phyloP scores from a whole-genome alignment of 331 rosid species.

The Pyrus hybrid region DNA sequence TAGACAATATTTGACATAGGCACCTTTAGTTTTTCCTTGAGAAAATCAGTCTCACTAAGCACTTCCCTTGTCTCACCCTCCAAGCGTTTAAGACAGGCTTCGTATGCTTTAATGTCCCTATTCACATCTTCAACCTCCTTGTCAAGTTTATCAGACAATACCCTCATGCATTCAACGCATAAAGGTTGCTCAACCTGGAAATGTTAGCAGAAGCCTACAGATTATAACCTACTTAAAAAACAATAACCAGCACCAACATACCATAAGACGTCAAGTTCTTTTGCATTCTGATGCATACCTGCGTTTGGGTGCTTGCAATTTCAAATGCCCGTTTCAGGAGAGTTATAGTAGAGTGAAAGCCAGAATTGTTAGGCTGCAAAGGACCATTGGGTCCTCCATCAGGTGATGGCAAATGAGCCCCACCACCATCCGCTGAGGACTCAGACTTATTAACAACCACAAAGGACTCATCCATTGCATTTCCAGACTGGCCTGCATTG shows the following conservation, averaged over 20 bases:
- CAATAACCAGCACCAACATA: not conserved
- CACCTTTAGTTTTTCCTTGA: conserved; percentile 93
- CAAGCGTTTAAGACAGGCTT: conserved; percentile 78
- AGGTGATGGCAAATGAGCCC: conserved; percentile 32
- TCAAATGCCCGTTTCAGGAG: conserved; percentile 84
- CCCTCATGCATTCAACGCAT: conserved; percentile 95
- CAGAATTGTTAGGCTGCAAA: conserved; percentile 66
- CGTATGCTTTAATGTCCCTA: conserved; percentile 82
- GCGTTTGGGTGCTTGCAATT: conserved; percentile 88
- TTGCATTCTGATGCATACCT: conserved; percentile 30
- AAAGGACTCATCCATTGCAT: conserved; percentile 88
- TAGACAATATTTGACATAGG: not conserved
- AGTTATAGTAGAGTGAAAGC: conserved; percentile 67
- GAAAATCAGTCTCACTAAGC: conserved; percentile 88
- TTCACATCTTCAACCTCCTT: conserved; percentile 90
- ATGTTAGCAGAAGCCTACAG: conserved; percentile 9
- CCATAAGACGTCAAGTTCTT: not conserved
- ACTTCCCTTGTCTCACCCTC: conserved; percentile 78
- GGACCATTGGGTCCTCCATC: conserved; percentile 52
- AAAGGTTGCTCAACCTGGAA: conserved; percentile 92
- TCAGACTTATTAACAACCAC: conserved; percentile 87
- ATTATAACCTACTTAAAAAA: not conserved
- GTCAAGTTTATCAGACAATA: conserved; percentile 86
- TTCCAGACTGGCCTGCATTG: conserved; percentile 52
- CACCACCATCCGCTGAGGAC: conserved; percentile 69